These are phyloP conservation scores for Coemansia sp. DNA, from an alignment of 192 early-diverging fungal genomes.

Conservation along the genomic window DNA sequence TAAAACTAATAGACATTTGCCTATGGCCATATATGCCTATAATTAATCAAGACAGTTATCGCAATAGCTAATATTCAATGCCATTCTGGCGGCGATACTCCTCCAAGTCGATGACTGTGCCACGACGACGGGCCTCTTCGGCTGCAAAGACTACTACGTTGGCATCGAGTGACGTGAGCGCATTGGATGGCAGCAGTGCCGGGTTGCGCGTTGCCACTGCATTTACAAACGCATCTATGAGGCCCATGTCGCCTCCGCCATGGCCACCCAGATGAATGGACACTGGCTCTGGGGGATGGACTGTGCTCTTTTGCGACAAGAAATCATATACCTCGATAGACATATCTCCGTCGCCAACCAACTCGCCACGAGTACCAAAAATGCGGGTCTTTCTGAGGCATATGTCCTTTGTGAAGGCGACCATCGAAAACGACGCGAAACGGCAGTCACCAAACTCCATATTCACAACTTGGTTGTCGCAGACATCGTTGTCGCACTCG, in stretches of 20 bases:
- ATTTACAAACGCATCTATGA: constrained; percentile 14
- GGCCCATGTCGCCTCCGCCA: constrained; percentile 24
- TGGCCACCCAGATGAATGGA: constrained; percentile 7
- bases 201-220: constrained; percentile 9
- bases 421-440: constrained; percentile 62
- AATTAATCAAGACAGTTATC: no score
- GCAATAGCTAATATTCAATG: background rate
- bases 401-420: constrained; percentile 59
- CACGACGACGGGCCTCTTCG: constrained; percentile 19
- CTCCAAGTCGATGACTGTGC: constrained; percentile 7
- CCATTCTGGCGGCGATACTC: constrained; percentile 9
- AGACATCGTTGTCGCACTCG: constrained; percentile 71
- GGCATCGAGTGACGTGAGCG: constrained; percentile 6
- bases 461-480: constrained; percentile 67
- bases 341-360: constrained; percentile 57
- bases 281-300: constrained; percentile 5
- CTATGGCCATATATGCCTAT: no score
- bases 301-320: constrained; percentile 34
- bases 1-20: no score
- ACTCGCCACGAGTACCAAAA: constrained; percentile 59
- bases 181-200: constrained; percentile 10
- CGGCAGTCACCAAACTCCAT: constrained; percentile 59
- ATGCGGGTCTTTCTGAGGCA: constrained; percentile 61
- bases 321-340: constrained; percentile 56
- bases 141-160: constrained; percentile 23